These are phyloP conservation scores for Ceratobasidium papillatum DNA, from an alignment of 1,284 basidiomycete genomes.

Conservation along the genomic window DNA sequence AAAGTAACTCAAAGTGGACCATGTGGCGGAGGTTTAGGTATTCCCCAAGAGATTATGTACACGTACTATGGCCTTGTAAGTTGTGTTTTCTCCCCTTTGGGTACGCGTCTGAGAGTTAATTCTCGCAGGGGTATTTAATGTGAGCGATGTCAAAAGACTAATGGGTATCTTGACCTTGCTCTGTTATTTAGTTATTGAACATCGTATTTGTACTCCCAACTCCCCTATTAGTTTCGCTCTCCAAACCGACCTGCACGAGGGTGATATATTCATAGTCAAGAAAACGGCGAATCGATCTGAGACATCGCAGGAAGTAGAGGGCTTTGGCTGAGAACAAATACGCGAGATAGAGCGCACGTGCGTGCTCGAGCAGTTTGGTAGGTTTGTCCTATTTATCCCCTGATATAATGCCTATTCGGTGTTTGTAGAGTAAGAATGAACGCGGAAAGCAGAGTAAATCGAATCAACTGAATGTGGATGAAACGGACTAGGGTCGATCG, in stretches of 20 bases:
- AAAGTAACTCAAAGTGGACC: constrained; percentile 66
- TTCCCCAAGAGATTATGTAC: constrained; percentile 58
- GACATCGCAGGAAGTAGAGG: constrained; percentile 60
- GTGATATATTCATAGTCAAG: constrained; percentile 55
- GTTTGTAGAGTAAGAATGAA: constrained; percentile 47
- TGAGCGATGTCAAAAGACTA: constrained; percentile 61
- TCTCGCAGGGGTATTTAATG: constrained; percentile 51
- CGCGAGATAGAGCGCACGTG: constrained; percentile 62
- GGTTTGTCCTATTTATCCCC: background rate
- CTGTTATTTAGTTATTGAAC: background rate
- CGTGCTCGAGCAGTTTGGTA: constrained; percentile 48
- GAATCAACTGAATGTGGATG: constrained; percentile 55
- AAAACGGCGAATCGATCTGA: constrained; percentile 54
- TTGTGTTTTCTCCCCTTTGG: constrained; percentile 33
- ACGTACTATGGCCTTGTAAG: constrained; percentile 61
- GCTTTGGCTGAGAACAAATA: constrained; percentile 53
- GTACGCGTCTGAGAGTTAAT: constrained; percentile 53
- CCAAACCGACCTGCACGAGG: constrained; percentile 48
- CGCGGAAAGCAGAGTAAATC: constrained; percentile 53
- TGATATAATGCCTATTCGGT: constrained; percentile 46
- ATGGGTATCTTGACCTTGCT: constrained; percentile 19
- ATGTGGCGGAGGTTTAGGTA: constrained; percentile 57
- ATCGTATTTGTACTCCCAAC: constrained; percentile 57
- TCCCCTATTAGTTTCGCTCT: constrained; percentile 60
- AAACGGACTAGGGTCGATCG: constrained; percentile 71